Conservation (phyloP, 2,329 filamentous ascomycete genomes). For the Hypoxylon rubiginosum region DNA sequence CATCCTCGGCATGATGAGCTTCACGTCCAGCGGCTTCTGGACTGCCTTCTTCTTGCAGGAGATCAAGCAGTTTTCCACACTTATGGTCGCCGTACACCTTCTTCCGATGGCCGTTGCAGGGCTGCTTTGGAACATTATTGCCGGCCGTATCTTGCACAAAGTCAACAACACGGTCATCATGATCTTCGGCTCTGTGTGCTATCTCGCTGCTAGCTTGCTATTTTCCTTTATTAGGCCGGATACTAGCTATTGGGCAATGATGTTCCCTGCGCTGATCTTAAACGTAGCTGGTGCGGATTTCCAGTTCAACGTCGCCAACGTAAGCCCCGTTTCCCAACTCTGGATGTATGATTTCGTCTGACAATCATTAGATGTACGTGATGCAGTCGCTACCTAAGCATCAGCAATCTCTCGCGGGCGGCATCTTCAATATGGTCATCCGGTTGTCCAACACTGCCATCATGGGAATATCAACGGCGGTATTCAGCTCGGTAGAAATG, state of each 20-base stretch:
- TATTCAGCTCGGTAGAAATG: conserved; percentile 65
- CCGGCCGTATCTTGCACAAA: conserved; percentile 71
- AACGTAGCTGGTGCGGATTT: conserved; percentile 76
- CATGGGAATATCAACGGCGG: conserved; percentile 72
- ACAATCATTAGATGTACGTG: conserved; percentile 71
- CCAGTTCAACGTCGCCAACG: conserved; percentile 78
- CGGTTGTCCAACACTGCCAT: conserved; percentile 71
- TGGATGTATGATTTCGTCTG: conserved; percentile 24
- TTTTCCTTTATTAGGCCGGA: conserved; percentile 68
- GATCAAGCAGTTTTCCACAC: conserved; percentile 63
- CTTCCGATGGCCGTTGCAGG: conserved; percentile 76
- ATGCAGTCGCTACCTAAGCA: conserved; percentile 72
- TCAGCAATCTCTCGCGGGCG: conserved; percentile 76
- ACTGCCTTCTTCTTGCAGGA: conserved; percentile 75
- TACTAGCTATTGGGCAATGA: conserved; percentile 74
- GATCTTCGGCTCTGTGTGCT: conserved; percentile 57
- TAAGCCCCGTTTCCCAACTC: conserved; percentile 52
- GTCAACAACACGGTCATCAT: conserved; percentile 76
- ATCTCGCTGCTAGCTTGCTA: conserved; percentile 61
- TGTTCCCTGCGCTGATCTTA: conserved; percentile 72
- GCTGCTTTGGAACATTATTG: conserved; percentile 73
- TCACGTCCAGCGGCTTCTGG: conserved; percentile 73
- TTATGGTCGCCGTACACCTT: conserved; percentile 72
- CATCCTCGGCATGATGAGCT: conserved; percentile 73
- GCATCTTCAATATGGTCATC: conserved; percentile 76